Conservation (phyloP, 441 rosid species). For the Gossypium schwendimanii region DNA sequence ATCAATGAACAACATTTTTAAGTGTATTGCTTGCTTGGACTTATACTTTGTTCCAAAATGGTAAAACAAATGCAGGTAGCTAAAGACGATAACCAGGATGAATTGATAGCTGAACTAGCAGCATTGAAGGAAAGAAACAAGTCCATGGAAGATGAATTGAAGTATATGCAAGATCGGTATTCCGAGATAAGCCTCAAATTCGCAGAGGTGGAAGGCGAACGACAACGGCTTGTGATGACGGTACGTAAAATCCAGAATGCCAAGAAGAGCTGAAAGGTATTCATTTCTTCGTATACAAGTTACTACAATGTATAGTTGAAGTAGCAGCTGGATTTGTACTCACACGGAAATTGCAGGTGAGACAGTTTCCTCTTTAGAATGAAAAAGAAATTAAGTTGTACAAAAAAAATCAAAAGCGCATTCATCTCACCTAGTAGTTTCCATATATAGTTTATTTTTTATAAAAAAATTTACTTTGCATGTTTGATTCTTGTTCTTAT, state of each 20-base stretch:
- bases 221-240: slow-evolving; percentile 80
- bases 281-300: slow-evolving; percentile 10
- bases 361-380: slow-evolving; percentile 14
- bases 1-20: background rate
- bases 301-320: slow-evolving; percentile 28
- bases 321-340: slow-evolving; percentile 11
- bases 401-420: slow-evolving; percentile 15
- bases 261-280: slow-evolving; percentile 33
- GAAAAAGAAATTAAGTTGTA: slow-evolving; percentile 34
- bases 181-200: slow-evolving; percentile 83
- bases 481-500: slow-evolving; percentile 21
- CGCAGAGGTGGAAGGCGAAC: slow-evolving; percentile 94
- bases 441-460: slow-evolving; percentile 11
- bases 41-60: background rate
- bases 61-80: slow-evolving; percentile 18
- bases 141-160: slow-evolving; percentile 60
- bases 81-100: slow-evolving; percentile 9
- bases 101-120: slow-evolving; percentile 29
- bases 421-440: slow-evolving; percentile 10
- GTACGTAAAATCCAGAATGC: slow-evolving; percentile 54
- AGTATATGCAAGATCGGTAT: slow-evolving; percentile 77
- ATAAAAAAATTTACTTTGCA: background rate
- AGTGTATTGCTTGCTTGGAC: background rate
- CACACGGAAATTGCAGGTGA: slow-evolving; percentile 3
- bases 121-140: slow-evolving; percentile 45